Conservation (phyloP, 306 rosid species). For the Glycine soja region DNA sequence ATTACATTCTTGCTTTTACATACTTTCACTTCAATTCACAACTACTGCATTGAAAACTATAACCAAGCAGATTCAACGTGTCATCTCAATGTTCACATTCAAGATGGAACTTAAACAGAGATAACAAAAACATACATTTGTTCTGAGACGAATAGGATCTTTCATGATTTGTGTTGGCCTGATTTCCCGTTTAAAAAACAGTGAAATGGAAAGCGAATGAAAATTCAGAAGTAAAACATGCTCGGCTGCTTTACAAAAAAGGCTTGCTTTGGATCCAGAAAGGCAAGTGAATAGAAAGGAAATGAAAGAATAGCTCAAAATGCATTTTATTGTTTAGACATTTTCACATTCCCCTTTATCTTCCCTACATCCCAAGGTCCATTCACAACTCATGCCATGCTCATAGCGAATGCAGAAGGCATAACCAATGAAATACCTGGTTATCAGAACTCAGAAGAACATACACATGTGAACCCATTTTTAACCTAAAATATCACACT, state of each 20-base stretch:
- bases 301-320: constrained; percentile 16
- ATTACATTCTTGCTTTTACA: constrained; percentile 12
- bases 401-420: constrained; percentile 4
- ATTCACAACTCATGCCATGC: constrained; percentile 15
- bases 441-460: background rate
- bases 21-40: constrained; percentile 27
- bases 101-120: constrained; percentile 32
- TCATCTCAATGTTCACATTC: constrained; percentile 24
- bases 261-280: constrained; percentile 6
- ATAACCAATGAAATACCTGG: constrained; percentile 5
- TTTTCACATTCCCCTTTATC: constrained; percentile 26
- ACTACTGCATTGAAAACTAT: constrained; percentile 23
- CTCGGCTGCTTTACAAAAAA: background rate
- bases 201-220: constrained; percentile 10
- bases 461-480: background rate
- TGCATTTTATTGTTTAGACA: background rate
- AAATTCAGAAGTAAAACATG: background rate
- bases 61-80: constrained; percentile 20
- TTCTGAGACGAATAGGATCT: constrained; percentile 7
- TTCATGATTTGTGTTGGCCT: constrained; percentile 8
- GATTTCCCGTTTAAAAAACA: constrained; percentile 32
- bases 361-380: constrained; percentile 3
- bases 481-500: background rate
- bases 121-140: constrained; percentile 30
- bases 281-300: constrained; percentile 22